Evolutionary conservation across 1,284 basidiomycete genomes (phyloP).

Genomic region (Abortiporus biennis): DNA sequence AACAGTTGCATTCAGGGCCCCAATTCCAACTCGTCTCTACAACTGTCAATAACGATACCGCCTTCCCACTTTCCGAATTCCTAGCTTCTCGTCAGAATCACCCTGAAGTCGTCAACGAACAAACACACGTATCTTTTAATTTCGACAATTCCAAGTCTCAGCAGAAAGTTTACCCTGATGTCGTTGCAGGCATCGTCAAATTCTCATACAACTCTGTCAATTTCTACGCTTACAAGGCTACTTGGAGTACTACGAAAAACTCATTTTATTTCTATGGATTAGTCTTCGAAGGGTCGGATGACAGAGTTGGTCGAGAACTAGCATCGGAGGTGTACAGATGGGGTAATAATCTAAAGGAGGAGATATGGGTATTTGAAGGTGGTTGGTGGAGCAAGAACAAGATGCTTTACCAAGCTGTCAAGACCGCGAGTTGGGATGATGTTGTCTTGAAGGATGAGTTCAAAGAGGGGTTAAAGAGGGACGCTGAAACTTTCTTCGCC

Average conservation of each 20-base stretch:
- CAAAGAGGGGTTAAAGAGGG: slow-evolving; percentile 28
- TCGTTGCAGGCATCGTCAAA: slow-evolving; percentile 5
- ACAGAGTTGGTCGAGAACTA: slow-evolving; percentile 20
- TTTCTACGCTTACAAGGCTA: slow-evolving; percentile 6
- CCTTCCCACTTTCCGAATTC: slow-evolving; percentile 8
- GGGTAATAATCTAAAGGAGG: slow-evolving; percentile 22
- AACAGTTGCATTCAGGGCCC: slow-evolving; percentile 1
- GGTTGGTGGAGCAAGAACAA: slow-evolving; percentile 30
- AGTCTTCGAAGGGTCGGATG: slow-evolving; percentile 13
- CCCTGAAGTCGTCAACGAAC: slow-evolving; percentile 1
- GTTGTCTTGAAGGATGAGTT: slow-evolving; percentile 35
- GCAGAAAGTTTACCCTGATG: not conserved
- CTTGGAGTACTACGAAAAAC: slow-evolving; percentile 1
- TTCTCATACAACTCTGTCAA: slow-evolving; percentile 5
- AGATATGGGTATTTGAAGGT: slow-evolving; percentile 34
- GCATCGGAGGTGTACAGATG: slow-evolving; percentile 23
- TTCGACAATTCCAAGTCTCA: slow-evolving; percentile 1
- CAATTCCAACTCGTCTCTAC: slow-evolving; percentile 10
- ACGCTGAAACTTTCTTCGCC: slow-evolving; percentile 36
- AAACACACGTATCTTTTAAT: slow-evolving; percentile 1
- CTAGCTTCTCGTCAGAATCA: slow-evolving; percentile 1
- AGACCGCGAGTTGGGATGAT: slow-evolving; percentile 29
- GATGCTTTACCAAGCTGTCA: slow-evolving; percentile 30
- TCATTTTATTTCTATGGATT: slow-evolving; percentile 15
- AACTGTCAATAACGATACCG: too few species aligned